Conservation (phyloP, 805 yeast species). For the Metschnikowia rubicola region DNA sequence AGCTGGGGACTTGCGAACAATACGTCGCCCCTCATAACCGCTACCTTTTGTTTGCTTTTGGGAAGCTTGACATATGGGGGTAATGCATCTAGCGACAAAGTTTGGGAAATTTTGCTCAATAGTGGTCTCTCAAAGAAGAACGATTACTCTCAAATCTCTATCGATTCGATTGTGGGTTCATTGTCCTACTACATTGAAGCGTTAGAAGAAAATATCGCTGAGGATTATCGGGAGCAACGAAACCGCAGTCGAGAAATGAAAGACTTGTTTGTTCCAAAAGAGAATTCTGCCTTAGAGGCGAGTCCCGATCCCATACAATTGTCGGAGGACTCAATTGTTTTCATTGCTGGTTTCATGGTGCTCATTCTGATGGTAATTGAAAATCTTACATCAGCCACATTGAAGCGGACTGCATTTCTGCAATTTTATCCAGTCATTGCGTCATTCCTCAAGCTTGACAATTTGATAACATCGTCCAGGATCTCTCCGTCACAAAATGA, state of each 20-base stretch:
- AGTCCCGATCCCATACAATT: conserved; percentile 45
- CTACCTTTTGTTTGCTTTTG: conserved; percentile 76
- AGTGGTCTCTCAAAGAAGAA: conserved; percentile 28
- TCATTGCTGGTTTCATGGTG: conserved; percentile 70
- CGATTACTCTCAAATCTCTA: conserved; percentile 47
- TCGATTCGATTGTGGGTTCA: conserved; percentile 53
- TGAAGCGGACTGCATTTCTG: conserved; percentile 23
- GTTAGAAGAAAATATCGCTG: conserved; percentile 30
- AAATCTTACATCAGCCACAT: conserved; percentile 27
- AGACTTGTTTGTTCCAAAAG: conserved; percentile 23
- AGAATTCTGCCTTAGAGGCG: conserved; percentile 10
- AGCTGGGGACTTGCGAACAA: conserved; percentile 85
- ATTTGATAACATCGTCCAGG: conserved; percentile 24
- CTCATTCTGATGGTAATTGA: conserved; percentile 44
- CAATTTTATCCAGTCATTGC: conserved; percentile 33
- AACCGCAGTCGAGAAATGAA: conserved; percentile 33
- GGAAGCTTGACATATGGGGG: conserved; percentile 69
- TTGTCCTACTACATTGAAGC: conserved; percentile 53
- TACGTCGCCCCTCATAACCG: conserved; percentile 70
- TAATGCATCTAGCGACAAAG: conserved; percentile 43
- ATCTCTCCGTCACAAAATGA: conserved; percentile 9
- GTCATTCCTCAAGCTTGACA: conserved; percentile 40
- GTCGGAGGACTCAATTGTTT: conserved; percentile 76
- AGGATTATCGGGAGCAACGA: conserved; percentile 24
- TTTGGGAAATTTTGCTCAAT: conserved; percentile 37